Percentiles rank a stretch among this genome's conserved stretches.
These are phyloP conservation scores for Tephrocybe sp. DNA, from an alignment of 768 basidiomycete species.

Conservation along the genomic window DNA sequence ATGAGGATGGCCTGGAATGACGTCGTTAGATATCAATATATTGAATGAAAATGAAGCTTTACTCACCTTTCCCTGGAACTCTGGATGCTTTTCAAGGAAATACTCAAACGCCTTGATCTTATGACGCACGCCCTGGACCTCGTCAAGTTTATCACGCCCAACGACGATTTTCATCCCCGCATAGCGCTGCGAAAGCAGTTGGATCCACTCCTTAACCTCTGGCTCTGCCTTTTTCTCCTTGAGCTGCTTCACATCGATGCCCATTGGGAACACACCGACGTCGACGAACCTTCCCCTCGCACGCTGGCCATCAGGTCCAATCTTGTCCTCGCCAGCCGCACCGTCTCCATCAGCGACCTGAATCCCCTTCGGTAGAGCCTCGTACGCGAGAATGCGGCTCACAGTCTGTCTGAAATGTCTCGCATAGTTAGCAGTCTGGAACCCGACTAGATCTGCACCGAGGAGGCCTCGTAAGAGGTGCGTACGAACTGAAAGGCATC, in stretches of 20 bases:
- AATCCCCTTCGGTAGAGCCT: constrained; percentile 82
- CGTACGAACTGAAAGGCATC: constrained; percentile 79
- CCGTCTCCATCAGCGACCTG: constrained; percentile 46
- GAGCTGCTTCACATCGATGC: constrained; percentile 74
- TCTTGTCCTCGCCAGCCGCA: constrained; percentile 15
- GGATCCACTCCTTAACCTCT: constrained; percentile 83
- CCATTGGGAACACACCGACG: constrained; percentile 88
- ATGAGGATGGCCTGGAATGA: constrained; percentile 61
- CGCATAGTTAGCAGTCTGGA: constrained; percentile 84
- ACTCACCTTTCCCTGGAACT: constrained; percentile 70
- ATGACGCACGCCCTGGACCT: constrained; percentile 81
- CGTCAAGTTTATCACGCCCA: constrained; percentile 86
- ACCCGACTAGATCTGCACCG: constrained; percentile 90
- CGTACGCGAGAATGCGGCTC: constrained; percentile 72
- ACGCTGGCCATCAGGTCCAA: constrained; percentile 16
- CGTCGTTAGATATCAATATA: not conserved
- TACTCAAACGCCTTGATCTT: constrained; percentile 82
- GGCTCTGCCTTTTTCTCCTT: constrained; percentile 69
- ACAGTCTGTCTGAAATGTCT: constrained; percentile 87
- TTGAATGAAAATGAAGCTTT: not conserved
- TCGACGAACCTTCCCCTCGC: constrained; percentile 68
- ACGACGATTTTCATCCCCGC: constrained; percentile 85
- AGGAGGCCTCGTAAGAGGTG: constrained; percentile 84
- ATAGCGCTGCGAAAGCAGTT: constrained; percentile 76
- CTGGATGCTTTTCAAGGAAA: constrained; percentile 77